Conservation (phyloP, 345 rosid genomes). For the Populus alba region DNA sequence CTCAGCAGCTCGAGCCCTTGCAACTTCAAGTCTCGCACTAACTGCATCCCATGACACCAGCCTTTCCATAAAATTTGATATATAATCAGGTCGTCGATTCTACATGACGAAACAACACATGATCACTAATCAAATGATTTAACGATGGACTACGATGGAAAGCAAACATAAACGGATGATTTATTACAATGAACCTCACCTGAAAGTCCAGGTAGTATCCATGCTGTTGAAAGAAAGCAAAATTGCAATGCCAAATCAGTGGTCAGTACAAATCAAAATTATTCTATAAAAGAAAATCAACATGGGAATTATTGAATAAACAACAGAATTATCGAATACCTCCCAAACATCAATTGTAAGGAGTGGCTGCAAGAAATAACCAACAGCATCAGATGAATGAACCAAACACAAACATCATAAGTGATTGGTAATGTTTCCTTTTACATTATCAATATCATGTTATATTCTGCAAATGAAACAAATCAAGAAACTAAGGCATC, state of each 20-base stretch:
- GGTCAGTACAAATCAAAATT: background rate
- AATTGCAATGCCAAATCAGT: conserved; percentile 16
- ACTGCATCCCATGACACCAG: conserved; percentile 95
- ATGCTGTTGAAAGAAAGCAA: conserved; percentile 51
- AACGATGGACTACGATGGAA: background rate
- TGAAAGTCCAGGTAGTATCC: conserved; percentile 93
- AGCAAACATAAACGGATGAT: conserved; percentile 2
- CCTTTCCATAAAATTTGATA: conserved; percentile 64
- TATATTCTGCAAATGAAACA: background rate
- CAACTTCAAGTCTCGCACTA: conserved; percentile 59
- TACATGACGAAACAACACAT: conserved; percentile 20
- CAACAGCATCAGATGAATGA: conserved; percentile 19
- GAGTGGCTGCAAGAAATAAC: conserved; percentile 68
- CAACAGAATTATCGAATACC: conserved; percentile 38
- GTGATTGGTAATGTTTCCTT: background rate
- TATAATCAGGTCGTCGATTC: conserved; percentile 70
- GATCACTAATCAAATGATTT: background rate
- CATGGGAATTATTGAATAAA: background rate
- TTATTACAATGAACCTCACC: conserved; percentile 40
- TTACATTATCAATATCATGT: background rate
- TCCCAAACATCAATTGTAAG: conserved; percentile 95
- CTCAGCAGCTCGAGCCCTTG: conserved; percentile 54
- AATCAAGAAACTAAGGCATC: background rate
- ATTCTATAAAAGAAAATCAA: background rate
- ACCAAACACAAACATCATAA: conserved; percentile 2